Evolutionary conservation across 1,284 basidiomycete species (phyloP).

Genomic region (Rhodotorula glutinis): DNA sequence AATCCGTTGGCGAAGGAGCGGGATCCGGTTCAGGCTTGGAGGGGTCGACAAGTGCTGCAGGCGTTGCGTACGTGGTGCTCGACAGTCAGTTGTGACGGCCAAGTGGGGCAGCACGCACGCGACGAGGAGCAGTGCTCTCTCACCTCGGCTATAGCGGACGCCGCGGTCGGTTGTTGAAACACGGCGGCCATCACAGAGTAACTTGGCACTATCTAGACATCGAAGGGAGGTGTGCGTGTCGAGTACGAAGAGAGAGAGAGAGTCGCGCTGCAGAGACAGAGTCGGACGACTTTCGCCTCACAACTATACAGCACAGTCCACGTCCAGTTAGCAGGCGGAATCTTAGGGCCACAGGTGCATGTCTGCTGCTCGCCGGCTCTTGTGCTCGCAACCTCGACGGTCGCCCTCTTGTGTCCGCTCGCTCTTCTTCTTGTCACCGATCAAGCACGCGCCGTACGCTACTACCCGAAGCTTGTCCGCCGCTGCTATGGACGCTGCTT

Average conservation of each 20-base stretch:
- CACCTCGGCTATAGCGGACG: conserved; percentile 31
- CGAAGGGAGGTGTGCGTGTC: no score
- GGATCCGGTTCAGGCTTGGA: conserved; percentile 30
- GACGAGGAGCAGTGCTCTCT: not conserved
- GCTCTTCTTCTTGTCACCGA: not conserved
- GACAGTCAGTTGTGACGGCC: no score
- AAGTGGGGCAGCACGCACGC: not conserved
- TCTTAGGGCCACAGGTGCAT: not conserved
- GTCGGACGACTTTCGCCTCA: no score
- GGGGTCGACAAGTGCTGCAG: conserved; percentile 38
- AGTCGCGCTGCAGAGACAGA: no score
- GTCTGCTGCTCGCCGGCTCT: not conserved
- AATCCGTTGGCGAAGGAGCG: conserved; percentile 33
- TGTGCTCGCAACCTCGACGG: not conserved
- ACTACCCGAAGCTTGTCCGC: no score
- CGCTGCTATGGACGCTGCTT: no score
- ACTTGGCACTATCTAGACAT: not conserved
- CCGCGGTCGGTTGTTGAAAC: conserved; percentile 25
- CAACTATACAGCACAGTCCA: no score
- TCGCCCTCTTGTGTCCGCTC: not conserved
- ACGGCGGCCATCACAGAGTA: not conserved
- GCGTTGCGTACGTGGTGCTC: no score
- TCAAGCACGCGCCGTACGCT: no score
- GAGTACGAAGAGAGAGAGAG: no score
- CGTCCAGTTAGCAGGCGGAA: no score